Conservation (phyloP, 805 yeast genomes). For the Barnettozyma vustinii region DNA sequence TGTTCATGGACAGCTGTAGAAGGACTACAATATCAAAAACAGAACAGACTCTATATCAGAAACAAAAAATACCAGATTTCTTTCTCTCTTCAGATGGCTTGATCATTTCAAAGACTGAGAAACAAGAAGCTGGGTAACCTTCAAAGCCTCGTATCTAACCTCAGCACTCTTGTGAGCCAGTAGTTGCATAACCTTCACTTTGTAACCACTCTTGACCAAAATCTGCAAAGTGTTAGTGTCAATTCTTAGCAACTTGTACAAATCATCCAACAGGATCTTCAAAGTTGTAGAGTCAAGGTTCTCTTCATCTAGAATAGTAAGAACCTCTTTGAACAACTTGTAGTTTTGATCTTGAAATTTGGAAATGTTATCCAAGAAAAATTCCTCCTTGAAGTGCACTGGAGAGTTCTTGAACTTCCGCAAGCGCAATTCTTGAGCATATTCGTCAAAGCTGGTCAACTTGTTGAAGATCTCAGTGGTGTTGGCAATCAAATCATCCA, state of each 20-base stretch:
- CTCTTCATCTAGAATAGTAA: constrained; percentile 42
- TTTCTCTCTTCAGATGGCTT: neutral
- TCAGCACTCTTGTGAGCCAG: constrained; percentile 78
- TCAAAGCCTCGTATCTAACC: constrained; percentile 90
- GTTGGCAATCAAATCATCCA: constrained; percentile 49
- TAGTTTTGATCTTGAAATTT: constrained; percentile 76
- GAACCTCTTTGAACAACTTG: constrained; percentile 60
- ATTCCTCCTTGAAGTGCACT: constrained; percentile 80
- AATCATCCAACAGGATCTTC: constrained; percentile 65
- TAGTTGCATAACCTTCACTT: constrained; percentile 77
- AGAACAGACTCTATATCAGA: neutral
- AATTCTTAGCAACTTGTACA: constrained; percentile 54
- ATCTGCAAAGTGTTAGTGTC: constrained; percentile 56
- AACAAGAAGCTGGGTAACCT: constrained; percentile 90
- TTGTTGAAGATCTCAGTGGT: constrained; percentile 68
- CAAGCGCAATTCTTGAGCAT: constrained; percentile 75
- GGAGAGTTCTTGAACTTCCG: constrained; percentile 84
- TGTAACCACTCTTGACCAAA: constrained; percentile 53
- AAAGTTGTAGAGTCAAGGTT: constrained; percentile 31
- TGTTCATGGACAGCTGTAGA: neutral
- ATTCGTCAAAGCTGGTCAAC: constrained; percentile 90
- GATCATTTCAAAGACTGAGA: constrained; percentile 60
- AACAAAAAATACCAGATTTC: constrained; percentile 5
- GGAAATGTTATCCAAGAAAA: constrained; percentile 80
- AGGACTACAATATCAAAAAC: neutral